A percentile compares a stretch with the other conserved stretches of the same genome.
Evolutionary conservation across 345 rosid species (phyloP).

Genomic region (Leavenworthia alabamica): DNA sequence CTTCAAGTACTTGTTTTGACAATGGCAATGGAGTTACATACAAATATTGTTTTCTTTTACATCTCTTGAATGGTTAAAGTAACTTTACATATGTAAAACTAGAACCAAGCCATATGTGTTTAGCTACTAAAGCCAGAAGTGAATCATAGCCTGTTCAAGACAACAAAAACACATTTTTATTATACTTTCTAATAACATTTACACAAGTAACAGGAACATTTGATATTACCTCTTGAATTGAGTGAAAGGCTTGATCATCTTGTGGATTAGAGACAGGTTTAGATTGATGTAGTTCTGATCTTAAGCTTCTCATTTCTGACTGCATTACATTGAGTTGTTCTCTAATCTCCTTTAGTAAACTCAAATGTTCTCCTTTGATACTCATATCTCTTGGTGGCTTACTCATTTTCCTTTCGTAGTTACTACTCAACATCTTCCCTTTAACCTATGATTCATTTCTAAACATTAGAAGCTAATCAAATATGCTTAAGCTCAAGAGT

Average conservation of each 20-base stretch:
- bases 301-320: conserved; percentile 46
- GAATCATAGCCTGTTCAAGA: conserved; percentile 63
- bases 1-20: neutral
- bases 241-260: conserved; percentile 34
- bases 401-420: conserved; percentile 31
- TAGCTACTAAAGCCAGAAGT: conserved; percentile 65
- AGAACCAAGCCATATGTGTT: no score
- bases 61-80: neutral
- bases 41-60: conserved; percentile 8
- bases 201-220: neutral
- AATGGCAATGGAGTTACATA: conserved; percentile 19
- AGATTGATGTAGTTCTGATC: conserved; percentile 31
- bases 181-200: neutral
- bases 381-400: conserved; percentile 31
- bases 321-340: conserved; percentile 63
- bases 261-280: conserved; percentile 34
- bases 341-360: conserved; percentile 52
- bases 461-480: conserved; percentile 7
- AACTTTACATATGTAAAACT: conserved; percentile 10
- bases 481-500: neutral
- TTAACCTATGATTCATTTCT: conserved; percentile 18
- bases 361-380: conserved; percentile 35
- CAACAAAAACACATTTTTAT: neutral
- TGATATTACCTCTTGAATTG: conserved; percentile 27
- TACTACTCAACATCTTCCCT: conserved; percentile 37